Conservation (phyloP, 345 rosid genomes). For the Erucastrum elatum region DNA sequence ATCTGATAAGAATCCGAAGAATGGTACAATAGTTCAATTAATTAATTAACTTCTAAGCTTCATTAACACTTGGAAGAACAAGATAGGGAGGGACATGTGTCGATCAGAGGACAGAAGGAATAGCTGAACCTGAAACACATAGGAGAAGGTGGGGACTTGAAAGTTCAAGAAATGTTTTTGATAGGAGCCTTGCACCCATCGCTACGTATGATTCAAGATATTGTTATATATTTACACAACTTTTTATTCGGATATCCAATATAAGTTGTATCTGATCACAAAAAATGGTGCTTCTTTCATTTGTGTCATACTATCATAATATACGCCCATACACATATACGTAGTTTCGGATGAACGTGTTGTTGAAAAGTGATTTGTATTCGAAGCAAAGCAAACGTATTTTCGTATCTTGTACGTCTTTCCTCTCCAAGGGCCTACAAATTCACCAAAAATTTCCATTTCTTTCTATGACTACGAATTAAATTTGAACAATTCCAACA, state of each 20-base stretch:
- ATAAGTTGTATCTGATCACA: neutral
- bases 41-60: conserved; percentile 36
- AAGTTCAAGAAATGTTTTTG: conserved; percentile 23
- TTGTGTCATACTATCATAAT: conserved; percentile 3
- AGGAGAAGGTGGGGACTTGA: conserved; percentile 36
- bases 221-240: neutral
- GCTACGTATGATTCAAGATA: conserved; percentile 50
- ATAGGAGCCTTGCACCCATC: conserved; percentile 77
- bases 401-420: neutral
- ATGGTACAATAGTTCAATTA: conserved; percentile 10
- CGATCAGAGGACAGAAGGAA: conserved; percentile 15
- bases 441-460: neutral
- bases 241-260: neutral
- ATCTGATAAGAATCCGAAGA: neutral
- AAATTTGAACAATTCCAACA: neutral
- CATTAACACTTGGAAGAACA: conserved; percentile 16
- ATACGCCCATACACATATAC: neutral
- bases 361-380: neutral
- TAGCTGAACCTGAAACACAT: conserved; percentile 19
- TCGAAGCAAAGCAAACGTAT: neutral
- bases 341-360: neutral
- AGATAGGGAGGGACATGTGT: conserved; percentile 15
- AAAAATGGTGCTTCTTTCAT: neutral
- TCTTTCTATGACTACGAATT: neutral
- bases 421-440: neutral